A percentile compares a stretch with the other conserved stretches of the same genome.
These are phyloP conservation scores for Naumovozyma castellii DNA, from an alignment of 805 yeast genomes.

Conservation along the genomic window DNA sequence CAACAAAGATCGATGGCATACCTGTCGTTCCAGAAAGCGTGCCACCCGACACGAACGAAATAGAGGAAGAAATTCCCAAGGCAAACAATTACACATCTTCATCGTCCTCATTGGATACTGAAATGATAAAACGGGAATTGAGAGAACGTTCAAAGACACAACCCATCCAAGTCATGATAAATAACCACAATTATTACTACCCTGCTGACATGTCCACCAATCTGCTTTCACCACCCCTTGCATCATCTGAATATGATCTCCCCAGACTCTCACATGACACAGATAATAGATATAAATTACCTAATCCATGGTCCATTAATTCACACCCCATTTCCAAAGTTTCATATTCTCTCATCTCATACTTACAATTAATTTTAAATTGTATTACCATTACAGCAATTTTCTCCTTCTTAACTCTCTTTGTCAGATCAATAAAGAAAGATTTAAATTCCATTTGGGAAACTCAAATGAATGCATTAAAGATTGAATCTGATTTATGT, in stretches of 20 bases:
- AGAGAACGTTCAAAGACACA: conserved; percentile 10
- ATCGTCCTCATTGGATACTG: neutral
- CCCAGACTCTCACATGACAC: neutral
- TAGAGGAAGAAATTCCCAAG: too few relatives aligned
- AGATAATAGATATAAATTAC: conserved; percentile 29
- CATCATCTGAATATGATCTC: too few relatives aligned
- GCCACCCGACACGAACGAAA: too few relatives aligned
- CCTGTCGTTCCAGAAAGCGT: neutral
- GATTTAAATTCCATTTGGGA: conserved; percentile 48
- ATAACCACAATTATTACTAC: conserved; percentile 22
- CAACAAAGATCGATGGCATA: conserved; percentile 15
- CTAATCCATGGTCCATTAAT: conserved; percentile 49
- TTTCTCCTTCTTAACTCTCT: conserved; percentile 34
- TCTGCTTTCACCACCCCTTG: too few relatives aligned
- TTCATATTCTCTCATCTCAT: conserved; percentile 52
- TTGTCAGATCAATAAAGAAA: conserved; percentile 39
- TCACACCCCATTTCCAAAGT: conserved; percentile 43
- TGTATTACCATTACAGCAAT: conserved; percentile 37
- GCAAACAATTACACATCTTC: neutral
- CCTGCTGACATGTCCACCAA: too few relatives aligned
- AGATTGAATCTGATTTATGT: conserved; percentile 48
- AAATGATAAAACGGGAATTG: conserved; percentile 9
- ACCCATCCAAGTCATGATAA: conserved; percentile 22
- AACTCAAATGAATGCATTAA: conserved; percentile 34
- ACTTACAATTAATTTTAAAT: conserved; percentile 49